These are phyloP conservation scores for Moesziomyces sp. DNA, from an alignment of 1,284 basidiomycete species.

Conservation along the genomic window DNA sequence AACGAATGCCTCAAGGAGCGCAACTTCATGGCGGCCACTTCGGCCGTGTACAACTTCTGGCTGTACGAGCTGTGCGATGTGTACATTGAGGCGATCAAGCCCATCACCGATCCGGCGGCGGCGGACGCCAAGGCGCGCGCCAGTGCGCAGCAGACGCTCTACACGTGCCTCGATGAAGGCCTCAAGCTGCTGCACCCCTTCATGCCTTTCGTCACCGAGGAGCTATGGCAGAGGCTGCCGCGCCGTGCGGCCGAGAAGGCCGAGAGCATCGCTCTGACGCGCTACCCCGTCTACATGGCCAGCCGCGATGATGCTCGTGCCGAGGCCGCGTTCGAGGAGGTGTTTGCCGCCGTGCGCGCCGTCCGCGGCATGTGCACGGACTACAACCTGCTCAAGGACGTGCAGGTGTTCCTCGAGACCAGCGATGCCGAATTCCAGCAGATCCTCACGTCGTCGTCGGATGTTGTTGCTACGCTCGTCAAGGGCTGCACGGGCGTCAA, in stretches of 20 bases:
- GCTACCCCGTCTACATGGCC: constrained; percentile 76
- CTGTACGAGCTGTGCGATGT: constrained; percentile 98
- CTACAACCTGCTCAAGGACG: constrained; percentile 89
- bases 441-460: constrained; percentile 76
- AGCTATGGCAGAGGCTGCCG: constrained; percentile 96
- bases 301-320: constrained; percentile 30
- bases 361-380: constrained; percentile 87
- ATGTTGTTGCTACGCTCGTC: constrained; percentile 83
- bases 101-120: constrained; percentile 72
- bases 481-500: constrained; percentile 85
- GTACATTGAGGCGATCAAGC: constrained; percentile 94
- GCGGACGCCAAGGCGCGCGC: constrained; percentile 80
- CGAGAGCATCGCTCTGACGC: constrained; percentile 87
- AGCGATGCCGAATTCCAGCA: constrained; percentile 71
- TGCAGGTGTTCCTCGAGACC: constrained; percentile 85
- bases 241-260: constrained; percentile 80
- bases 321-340: constrained; percentile 77
- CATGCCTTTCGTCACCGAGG: constrained; percentile 99
- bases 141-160: constrained; percentile 95
- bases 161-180: constrained; percentile 91
- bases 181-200: constrained; percentile 92
- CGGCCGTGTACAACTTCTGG: constrained; percentile 92
- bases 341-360: constrained; percentile 82
- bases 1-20: constrained; percentile 81
- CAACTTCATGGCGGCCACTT: constrained; percentile 93